Evolutionary conservation across 805 yeast species (phyloP), one percentile per base, ranked within the genome.

Genomic region (Sugiyamaella qingdaonensis): DNA sequence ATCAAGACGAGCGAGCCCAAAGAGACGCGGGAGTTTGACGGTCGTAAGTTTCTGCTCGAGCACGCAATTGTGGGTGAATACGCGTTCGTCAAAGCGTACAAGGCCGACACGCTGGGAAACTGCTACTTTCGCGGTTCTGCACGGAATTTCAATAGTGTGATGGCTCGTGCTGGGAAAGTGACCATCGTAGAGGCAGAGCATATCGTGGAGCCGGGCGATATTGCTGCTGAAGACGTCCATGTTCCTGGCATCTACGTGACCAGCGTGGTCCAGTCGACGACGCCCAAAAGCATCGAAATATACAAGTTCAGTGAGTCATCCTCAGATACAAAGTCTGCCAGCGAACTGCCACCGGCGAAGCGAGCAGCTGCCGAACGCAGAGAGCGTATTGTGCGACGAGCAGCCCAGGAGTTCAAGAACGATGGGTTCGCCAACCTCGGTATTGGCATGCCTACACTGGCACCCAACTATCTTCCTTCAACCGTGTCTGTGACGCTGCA

Each of bases 161-260:
- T 75, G 62, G 78, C 74, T 21, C 65, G 71, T 51, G 73, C 72
- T 47, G 77, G 76, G 10, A 71, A 69, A 37, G 52, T 68, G 29
- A 73, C 77, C 21, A 70, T 74, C 52, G 78, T 73, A 11, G 78
- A 75, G 61, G 78, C 77, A n/a, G 78, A 75, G 56, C 58, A 73
- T 48, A 74, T 74, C 51, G 78, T 74, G 29, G 70, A 73, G 54
- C 72, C 75, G 8, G 78, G 78, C 10, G 74, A 69, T 24, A 73
- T 74, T 33, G 53, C 61, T 16, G 72, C 78, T 2, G 75, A 71
- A 54, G 71, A 74, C 55, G 74, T 74, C 19, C 78, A 74, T 54
- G 61, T 74, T 36, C 78, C 76, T 2, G 69, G 73, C 1, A 64
- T 74, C 37, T 74, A 73, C 56, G 77, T 74, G 31, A 54, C 65